These are phyloP conservation scores for Guillardia theta DNA, from an alignment of 78 protist species.

Conservation along the genomic window DNA sequence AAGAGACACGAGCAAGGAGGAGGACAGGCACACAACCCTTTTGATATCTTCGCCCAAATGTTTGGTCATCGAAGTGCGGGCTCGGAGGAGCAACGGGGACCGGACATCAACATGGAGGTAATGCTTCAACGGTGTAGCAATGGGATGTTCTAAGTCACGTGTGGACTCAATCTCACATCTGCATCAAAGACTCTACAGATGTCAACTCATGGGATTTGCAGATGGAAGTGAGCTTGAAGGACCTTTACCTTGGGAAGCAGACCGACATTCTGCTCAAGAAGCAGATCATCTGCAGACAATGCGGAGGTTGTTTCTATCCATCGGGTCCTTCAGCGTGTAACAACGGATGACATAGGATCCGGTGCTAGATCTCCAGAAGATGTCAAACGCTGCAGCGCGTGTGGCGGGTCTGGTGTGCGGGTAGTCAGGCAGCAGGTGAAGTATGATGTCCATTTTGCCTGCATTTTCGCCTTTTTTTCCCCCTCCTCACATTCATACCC, in stretches of 20 bases:
- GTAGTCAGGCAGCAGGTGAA: not conserved
- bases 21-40: not conserved
- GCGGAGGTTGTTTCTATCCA: not conserved
- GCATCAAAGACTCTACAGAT: no score
- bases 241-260: not conserved
- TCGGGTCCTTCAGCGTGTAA: not conserved
- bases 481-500: not conserved
- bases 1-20: constrained; percentile 15
- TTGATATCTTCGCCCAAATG: not conserved
- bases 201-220: not conserved
- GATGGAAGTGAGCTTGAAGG: not conserved
- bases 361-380: not conserved
- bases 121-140: not conserved
- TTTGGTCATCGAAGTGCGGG: not conserved
- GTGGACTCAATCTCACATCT: no score
- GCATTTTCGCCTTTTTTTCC: not conserved
- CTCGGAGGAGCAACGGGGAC: not conserved
- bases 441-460: not conserved
- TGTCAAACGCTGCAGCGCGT: not conserved
- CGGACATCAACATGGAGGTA: not conserved
- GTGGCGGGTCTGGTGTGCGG: not conserved
- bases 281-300: not conserved
- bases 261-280: not conserved
- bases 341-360: not conserved
- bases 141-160: no score